Base-by-base conservation (phyloP, 768 basidiomycete species). In the Dioszegia aurantiaca region DNA sequence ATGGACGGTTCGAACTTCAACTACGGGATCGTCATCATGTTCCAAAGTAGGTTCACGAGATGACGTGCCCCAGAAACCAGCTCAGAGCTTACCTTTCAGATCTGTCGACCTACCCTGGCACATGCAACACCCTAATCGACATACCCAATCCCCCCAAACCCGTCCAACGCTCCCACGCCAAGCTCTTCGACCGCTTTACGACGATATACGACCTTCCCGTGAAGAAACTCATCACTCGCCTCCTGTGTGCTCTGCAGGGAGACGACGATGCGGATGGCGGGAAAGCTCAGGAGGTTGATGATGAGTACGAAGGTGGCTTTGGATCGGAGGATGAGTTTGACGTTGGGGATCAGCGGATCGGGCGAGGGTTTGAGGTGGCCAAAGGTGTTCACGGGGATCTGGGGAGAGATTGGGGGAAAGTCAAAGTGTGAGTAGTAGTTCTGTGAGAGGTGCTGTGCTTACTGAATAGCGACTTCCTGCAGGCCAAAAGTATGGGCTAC, bases 241-340 rank as follows among this genome's bases (percentile, higher is more conserved):
- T 69, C 11, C 28, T 69, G 10, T 49, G 42, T 17, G 60, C 64
- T 8, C 39, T 69, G 14, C 68, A 69, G 55, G 68, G 68, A 3
- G 68, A 69, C 31, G 65, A 69, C 36, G 64, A 69, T n/a, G 65
- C 62, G 11, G 58, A 55, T 37, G 68, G 64, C 6, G 62, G 68
- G 0, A 28, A 28, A 4, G 43, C 59, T 1, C 31, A 43, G 3
- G 58, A 62, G 11, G 44, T 24, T 16, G 62, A 65, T 23, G 60
- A 64, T 33, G 68, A 66, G 9, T 62, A 62, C 14, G 55, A 57
- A 43, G 64, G 58, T 10, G 56, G 60, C 0, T 19, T 26, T 1
- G 21, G 51, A 10, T 21, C 26, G 0, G 57, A 59, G n/a, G 42
- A 10, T 44, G 27, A 27, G 53, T 43, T n/a, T 33, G 47, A 52